Conservation (phyloP, 257 asterid genomes). For the Solanum sejunctum region DNA sequence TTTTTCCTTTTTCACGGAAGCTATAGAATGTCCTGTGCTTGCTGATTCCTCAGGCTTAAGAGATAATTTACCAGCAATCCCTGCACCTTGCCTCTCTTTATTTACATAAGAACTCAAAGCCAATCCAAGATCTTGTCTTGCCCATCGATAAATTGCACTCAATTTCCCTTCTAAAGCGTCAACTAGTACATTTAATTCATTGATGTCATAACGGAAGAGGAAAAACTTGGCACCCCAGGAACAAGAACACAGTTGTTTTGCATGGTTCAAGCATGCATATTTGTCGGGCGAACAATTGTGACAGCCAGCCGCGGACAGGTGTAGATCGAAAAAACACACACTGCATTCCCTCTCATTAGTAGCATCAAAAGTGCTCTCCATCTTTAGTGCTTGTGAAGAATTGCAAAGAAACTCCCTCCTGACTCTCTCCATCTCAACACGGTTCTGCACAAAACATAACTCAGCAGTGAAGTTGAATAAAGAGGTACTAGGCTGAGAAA, state of each 20-base stretch:
- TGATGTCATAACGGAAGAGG: constrained; percentile 79
- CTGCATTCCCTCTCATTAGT: constrained; percentile 92
- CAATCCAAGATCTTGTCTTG: constrained; percentile 87
- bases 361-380: constrained; percentile 94
- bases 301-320: constrained; percentile 97
- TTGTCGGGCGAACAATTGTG: constrained; percentile 88
- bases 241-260: constrained; percentile 82
- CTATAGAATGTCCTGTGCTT: constrained; percentile 8
- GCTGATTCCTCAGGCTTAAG: constrained; percentile 21
- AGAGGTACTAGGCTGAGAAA: not conserved
- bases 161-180: constrained; percentile 97
- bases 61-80: constrained; percentile 23
- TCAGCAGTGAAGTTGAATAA: not conserved
- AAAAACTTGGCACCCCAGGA: constrained; percentile 93
- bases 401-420: constrained; percentile 75
- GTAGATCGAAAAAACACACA: constrained; percentile 85
- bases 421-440: constrained; percentile 71
- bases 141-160: constrained; percentile 96
- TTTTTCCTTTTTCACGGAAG: constrained; percentile 31
- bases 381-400: constrained; percentile 76
- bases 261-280: constrained; percentile 96
- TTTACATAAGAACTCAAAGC: constrained; percentile 71
- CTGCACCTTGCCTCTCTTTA: constrained; percentile 49
- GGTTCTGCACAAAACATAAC: constrained; percentile 39
- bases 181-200: constrained; percentile 70